Conservation (phyloP, 2,329 filamentous ascomycete species). For the Apiospora kogelbergensis region DNA sequence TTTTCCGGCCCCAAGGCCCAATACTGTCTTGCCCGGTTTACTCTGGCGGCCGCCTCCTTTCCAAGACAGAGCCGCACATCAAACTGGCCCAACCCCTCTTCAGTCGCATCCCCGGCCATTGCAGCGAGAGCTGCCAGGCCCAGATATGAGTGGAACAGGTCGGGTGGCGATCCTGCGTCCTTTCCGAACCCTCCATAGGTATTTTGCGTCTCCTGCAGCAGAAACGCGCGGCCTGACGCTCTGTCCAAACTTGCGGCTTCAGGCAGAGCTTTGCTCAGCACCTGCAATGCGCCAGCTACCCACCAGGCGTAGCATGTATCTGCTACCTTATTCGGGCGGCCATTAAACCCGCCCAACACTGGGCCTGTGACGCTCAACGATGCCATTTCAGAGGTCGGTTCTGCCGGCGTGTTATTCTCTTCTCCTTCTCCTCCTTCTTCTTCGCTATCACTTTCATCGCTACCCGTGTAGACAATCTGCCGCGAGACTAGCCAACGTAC, state of each 20-base stretch:
- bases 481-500: constrained; percentile 61
- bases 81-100: constrained; percentile 66
- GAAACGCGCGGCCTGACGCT: constrained; percentile 67
- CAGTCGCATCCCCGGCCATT: constrained; percentile 50
- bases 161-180: constrained; percentile 64
- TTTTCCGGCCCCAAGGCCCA: neutral
- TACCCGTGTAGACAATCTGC: constrained; percentile 60
- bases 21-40: constrained; percentile 44
- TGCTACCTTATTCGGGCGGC: constrained; percentile 83
- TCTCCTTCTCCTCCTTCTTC: constrained; percentile 46
- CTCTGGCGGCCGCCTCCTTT: constrained; percentile 51
- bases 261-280: constrained; percentile 52
- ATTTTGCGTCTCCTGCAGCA: constrained; percentile 86
- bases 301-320: constrained; percentile 98
- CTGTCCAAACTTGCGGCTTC: constrained; percentile 58
- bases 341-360: constrained; percentile 69
- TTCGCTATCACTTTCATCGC: constrained; percentile 41
- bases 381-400: constrained; percentile 32
- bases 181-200: constrained; percentile 82
- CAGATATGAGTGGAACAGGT: constrained; percentile 86
- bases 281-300: constrained; percentile 66
- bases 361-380: constrained; percentile 32
- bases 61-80: constrained; percentile 79
- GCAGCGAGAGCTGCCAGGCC: constrained; percentile 78
- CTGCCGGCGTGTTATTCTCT: constrained; percentile 33